Conservation (phyloP, 495 filamentous ascomycete genomes). For the Sporormia fimetaria region DNA sequence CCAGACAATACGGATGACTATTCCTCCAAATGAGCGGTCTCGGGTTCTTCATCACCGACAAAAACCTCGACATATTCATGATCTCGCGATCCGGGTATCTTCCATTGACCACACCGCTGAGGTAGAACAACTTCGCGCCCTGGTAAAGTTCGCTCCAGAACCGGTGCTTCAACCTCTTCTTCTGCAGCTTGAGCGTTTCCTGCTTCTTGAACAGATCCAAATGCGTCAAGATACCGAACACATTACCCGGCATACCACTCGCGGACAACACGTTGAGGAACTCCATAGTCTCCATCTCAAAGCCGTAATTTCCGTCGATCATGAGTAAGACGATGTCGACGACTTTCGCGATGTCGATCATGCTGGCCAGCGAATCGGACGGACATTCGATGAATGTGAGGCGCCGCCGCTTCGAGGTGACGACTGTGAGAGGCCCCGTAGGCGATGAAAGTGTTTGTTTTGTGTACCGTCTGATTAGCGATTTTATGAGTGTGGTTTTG, state of each 20-base stretch:
- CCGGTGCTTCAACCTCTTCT: constrained; percentile 89
- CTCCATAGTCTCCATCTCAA: constrained; percentile 99
- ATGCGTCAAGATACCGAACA: constrained; percentile 94
- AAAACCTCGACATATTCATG: constrained; percentile 85
- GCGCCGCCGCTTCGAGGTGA: constrained; percentile 84
- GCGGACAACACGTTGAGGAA: constrained; percentile 83
- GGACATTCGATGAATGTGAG: constrained; percentile 96
- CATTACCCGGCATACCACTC: constrained; percentile 94
- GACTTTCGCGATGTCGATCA: constrained; percentile 93
- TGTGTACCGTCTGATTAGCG: constrained; percentile 83
- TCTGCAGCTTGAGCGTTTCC: constrained; percentile 73
- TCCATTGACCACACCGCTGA: constrained; percentile 90
- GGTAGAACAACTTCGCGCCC: constrained; percentile 91
- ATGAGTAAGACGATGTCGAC: constrained; percentile 92
- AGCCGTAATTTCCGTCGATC: constrained; percentile 97
- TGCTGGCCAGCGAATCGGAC: constrained; percentile 77
- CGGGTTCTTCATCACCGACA: constrained; percentile 98
- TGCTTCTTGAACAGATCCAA: constrained; percentile 91
- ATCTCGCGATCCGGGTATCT: constrained; percentile 94
- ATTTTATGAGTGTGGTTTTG: constrained; percentile 77
- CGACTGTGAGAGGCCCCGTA: constrained; percentile 82
- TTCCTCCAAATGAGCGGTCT: constrained; percentile 94
- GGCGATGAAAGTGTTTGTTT: constrained; percentile 88
- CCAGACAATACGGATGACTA: constrained; percentile 82
- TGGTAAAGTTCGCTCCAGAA: constrained; percentile 96